These are phyloP conservation scores for Pseudogymnoascus sp. DNA, from an alignment of 2,329 filamentous ascomycete species.

Conservation along the genomic window DNA sequence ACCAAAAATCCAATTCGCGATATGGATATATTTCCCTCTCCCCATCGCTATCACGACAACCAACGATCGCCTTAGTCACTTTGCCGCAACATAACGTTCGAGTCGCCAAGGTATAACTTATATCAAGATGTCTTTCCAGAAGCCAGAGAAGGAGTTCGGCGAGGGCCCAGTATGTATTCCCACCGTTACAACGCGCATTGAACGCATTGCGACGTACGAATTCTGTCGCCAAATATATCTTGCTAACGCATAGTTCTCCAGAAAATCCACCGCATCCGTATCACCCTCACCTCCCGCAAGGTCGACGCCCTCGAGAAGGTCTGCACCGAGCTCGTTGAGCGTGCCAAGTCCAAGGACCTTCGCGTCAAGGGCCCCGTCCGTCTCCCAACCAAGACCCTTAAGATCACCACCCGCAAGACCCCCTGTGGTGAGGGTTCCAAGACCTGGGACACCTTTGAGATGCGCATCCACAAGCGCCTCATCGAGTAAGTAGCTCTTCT, in stretches of 20 bases:
- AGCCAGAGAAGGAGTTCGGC: conserved; percentile 85
- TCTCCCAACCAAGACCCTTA: conserved; percentile 92
- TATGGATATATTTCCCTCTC: not conserved
- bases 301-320: conserved; percentile 96
- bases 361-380: conserved; percentile 97
- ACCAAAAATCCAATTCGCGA: conserved; percentile 3
- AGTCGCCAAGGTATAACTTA: conserved; percentile 61
- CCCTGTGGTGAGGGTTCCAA: conserved; percentile 99
- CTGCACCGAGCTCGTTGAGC: conserved; percentile 95
- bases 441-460: conserved; percentile 99
- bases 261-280: conserved; percentile 97
- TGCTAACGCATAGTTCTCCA: conserved; percentile 26
- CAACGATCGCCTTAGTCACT: conserved; percentile 57
- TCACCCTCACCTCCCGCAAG: conserved; percentile 93
- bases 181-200: not conserved
- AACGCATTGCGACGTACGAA: not conserved
- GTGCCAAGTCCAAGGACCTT: conserved; percentile 96
- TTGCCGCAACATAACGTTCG: conserved; percentile 70
- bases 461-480: conserved; percentile 98
- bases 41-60: conserved; percentile 21
- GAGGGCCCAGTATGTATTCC: conserved; percentile 65
- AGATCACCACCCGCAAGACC: conserved; percentile 92
- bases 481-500: conserved; percentile 60
- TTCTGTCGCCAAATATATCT: not conserved
- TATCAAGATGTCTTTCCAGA: conserved; percentile 82